Conservation (phyloP, 192 early-diverging fungal genomes). For the Phlyctochytrium planicorne region DNA sequence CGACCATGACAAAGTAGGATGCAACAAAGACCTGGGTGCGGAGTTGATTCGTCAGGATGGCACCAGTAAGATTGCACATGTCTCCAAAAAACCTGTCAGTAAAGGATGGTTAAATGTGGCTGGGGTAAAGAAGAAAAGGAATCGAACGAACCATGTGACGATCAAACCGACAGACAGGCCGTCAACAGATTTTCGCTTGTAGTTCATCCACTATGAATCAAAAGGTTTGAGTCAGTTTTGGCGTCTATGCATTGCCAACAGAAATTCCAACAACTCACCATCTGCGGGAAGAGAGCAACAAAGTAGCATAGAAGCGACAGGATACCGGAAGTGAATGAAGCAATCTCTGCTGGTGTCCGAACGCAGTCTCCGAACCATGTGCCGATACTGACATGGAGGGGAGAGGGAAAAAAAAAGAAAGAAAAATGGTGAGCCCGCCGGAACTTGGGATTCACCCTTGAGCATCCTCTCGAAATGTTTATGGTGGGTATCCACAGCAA, state of each 20-base stretch:
- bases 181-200: slow-evolving; percentile 31
- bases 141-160: slow-evolving; percentile 33
- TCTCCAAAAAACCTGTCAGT: slow-evolving; percentile 31
- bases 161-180: slow-evolving; percentile 46
- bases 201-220: slow-evolving; percentile 38
- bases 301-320: slow-evolving; percentile 33
- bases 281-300: slow-evolving; percentile 45
- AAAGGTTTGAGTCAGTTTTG: slow-evolving; percentile 18
- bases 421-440: background rate
- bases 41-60: slow-evolving; percentile 49
- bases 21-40: slow-evolving; percentile 37
- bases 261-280: no score
- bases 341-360: slow-evolving; percentile 34
- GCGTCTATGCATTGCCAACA: no score
- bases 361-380: slow-evolving; percentile 50
- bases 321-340: slow-evolving; percentile 34
- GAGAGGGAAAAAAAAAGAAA: background rate
- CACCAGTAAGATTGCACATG: slow-evolving; percentile 35
- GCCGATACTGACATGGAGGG: slow-evolving; percentile 31
- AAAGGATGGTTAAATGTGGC: background rate
- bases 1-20: slow-evolving; percentile 41
- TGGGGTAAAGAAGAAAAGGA: background rate
- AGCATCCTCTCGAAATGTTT: no score
- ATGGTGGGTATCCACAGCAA: no score
- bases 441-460: no score